phyloP scores from a whole-genome alignment of 2,329 filamentous ascomycete species.

The Diaporthe destruens region DNA sequence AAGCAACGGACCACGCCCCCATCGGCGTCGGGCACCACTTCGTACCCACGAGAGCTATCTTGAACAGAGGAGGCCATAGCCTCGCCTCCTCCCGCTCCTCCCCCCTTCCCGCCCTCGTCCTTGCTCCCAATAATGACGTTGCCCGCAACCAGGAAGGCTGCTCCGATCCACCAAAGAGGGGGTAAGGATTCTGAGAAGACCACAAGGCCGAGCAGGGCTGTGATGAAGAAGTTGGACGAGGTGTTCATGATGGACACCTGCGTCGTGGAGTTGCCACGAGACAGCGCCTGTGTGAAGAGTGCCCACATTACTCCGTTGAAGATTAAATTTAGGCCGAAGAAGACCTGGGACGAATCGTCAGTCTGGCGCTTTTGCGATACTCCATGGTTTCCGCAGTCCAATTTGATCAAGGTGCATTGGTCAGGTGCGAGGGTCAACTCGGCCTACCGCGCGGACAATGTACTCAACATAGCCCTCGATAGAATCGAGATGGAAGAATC shows the following conservation, averaged over 20 bases:
- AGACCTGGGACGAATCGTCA: constrained; percentile 62
- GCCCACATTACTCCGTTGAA: constrained; percentile 90
- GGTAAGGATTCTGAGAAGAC: constrained; percentile 81
- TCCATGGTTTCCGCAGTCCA: neutral
- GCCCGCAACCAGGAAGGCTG: constrained; percentile 77
- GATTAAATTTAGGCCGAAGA: constrained; percentile 80
- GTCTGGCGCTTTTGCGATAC: neutral
- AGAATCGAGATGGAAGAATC: constrained; percentile 57
- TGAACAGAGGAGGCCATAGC: constrained; percentile 43
- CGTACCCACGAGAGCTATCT: constrained; percentile 47
- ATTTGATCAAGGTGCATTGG: neutral
- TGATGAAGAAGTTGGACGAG: constrained; percentile 84
- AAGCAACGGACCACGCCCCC: constrained; percentile 23
- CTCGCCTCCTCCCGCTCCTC: constrained; percentile 38
- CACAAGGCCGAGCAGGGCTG: constrained; percentile 76
- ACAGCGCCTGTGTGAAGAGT: constrained; percentile 83
- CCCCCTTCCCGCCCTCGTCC: constrained; percentile 60
- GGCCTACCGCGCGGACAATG: constrained; percentile 63
- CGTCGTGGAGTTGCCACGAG: constrained; percentile 79
- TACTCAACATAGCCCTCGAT: constrained; percentile 61
- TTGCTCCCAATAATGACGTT: constrained; percentile 83
- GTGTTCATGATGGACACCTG: constrained; percentile 88
- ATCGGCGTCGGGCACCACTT: constrained; percentile 47
- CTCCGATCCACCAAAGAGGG: constrained; percentile 82
- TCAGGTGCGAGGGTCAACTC: neutral